Base-by-base conservation (phyloP, 1,139 yeast genomes). In the Arxiozyma slooffiae region DNA sequence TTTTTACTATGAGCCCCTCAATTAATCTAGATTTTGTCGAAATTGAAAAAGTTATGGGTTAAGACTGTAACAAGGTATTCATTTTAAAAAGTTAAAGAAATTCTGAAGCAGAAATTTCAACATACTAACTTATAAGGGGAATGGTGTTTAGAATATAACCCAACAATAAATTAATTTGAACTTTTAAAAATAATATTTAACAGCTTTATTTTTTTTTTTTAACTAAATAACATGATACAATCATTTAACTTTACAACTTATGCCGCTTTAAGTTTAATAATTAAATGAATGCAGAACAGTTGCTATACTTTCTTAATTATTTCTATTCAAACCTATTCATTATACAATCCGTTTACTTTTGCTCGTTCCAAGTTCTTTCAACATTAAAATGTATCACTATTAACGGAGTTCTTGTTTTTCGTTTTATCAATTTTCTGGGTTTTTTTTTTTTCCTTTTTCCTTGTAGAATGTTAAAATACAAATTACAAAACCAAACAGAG, bases 31-130 rank as follows among this genome's bases (percentile, higher is more conserved):
- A 30, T n/a, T 42, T 34, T 22, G 16, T 41, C 14, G 47, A 8
- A 11, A 30, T 11, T 30, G 36, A 47, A 17, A 26, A 41, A 21
- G 18, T 39, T n/a, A 21, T 47, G 24, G n/a, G 7, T 7, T 47
- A 47, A 47, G 20, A 41, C 20, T 47, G 50, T 21, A n/a, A 38
- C 36, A 30, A 30, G n/a, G n/a, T 30, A 30, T 30, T 30, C n/a
- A 14, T 30, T 14, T 5, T 30, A 14, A n/a, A 30, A 30, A 30
- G 14, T 30, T 6, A 30, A 30, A 4, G 16, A 2, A 30, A n/a
- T 30, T 30, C 16, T 11, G 14, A 30, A 30, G 36, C 36, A 5
- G 3, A 30, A 30, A 6, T 30, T 30, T 30, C 36, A 30, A 30
- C 11, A 6, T 30, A 30, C 36, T 30, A 6, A 30, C 14, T 30